Evolutionary conservation across 352 stramenopile species (phyloP).

Genomic region (Pythium scleroteichum): DNA sequence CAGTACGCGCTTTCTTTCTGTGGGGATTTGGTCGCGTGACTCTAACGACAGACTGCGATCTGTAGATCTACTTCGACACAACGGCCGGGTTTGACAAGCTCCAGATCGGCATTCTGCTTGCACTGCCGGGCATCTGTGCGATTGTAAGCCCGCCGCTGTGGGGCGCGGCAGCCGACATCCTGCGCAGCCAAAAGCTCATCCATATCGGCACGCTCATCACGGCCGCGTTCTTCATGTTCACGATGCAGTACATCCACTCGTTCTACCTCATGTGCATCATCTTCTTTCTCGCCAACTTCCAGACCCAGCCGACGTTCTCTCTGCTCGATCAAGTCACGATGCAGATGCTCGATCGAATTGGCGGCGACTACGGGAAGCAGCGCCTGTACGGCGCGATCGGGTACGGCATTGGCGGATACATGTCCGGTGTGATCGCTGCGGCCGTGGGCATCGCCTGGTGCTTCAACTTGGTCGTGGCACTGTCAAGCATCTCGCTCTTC

Average conservation of each 20-base stretch:
- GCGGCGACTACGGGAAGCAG: constrained; percentile 77
- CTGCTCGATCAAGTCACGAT: constrained; percentile 68
- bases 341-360: constrained; percentile 57
- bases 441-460: constrained; percentile 69
- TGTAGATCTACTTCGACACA: constrained; percentile 62
- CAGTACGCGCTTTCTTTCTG: constrained; percentile 28
- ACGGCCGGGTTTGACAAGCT: constrained; percentile 64
- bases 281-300: constrained; percentile 76
- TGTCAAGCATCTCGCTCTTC: constrained; percentile 55
- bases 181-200: constrained; percentile 65
- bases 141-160: constrained; percentile 70
- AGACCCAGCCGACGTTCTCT: constrained; percentile 64
- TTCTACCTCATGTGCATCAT: constrained; percentile 75
- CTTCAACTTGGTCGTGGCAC: constrained; percentile 72
- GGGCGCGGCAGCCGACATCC: constrained; percentile 57
- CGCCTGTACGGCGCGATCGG: constrained; percentile 68
- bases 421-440: constrained; percentile 55
- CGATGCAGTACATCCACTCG: constrained; percentile 56
- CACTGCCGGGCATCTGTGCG: constrained; percentile 67
- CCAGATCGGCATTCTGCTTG: constrained; percentile 72
- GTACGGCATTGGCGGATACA: constrained; percentile 66
- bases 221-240: constrained; percentile 65
- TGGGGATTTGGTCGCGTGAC: not conserved
- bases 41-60: not conserved
- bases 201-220: constrained; percentile 65